Base-by-base conservation (phyloP, 768 basidiomycete genomes). In the Lepiota brunneoincarnata region DNA sequence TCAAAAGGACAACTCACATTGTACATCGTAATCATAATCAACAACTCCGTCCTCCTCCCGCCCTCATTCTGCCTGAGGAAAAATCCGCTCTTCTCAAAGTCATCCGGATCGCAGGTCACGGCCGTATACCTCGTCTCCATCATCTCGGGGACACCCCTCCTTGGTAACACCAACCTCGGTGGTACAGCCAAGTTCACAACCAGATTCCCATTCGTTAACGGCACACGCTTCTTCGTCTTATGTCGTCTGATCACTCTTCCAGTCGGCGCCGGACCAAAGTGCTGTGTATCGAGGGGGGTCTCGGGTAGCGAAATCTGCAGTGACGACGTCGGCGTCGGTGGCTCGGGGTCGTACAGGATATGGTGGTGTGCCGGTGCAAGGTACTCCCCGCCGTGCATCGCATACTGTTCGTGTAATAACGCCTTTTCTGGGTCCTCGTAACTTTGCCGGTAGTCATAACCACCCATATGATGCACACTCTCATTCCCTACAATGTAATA, bases 21-120 rank as follows among this genome's bases (percentile, higher is more conserved):
- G 67, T 88, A 97, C 93, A 97, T 93, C 20, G 94, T 98, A 62
- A 98, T 89, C 54, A 93, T 91, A 65, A 98, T 89, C 72, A 96
- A 90, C 51, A 98, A 67, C 64, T 98, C 95, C 11, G 93, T 97
- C 52, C 86, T 80, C 49, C 93, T 78, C 26, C 85, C 83, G 57
- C 72, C 81, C 63, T 90, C 81, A 64, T 88, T 88, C 66, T 97
- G 95, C 47, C 94, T 78, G 26, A 98, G 76, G 56, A 86, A 89
- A 68, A 91, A 95, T 10, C 90, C 87, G 43, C 83, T 83, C 64
- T 78, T 81, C 69, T 90, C 85, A 64, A 95, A 97, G 31, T 95
- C 87, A 64, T 98, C 91, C 1, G 95, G 94, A 65, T 94, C 93
- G 67, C 93, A 93, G 9, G 93, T 97, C 4, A 95, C 89, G 0